Base-by-base conservation (phyloP, 2,329 filamentous ascomycete genomes). In the Lecanoromycetidae sp. region DNA sequence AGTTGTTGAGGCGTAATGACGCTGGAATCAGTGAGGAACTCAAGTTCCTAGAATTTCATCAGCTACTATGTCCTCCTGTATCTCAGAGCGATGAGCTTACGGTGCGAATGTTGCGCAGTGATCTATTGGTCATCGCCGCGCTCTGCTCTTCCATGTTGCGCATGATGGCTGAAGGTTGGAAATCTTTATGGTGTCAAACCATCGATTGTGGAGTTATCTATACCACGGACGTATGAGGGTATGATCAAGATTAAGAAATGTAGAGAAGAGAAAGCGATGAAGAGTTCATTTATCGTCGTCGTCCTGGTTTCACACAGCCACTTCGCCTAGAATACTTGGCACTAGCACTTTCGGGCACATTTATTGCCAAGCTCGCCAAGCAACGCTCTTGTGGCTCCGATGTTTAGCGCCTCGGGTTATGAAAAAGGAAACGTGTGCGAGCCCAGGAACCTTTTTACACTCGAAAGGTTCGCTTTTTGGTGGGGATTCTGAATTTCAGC, bases 21-120 rank as follows among this genome's bases (percentile, higher is more conserved):
- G 55, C 81, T 81, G 59, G 83, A 79, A 63, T 94, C 88, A 56
- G 86, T 77, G 52, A 96, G 84, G 57, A 80, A 84, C 66, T 94
- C 87, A 51, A 95, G 83, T 70, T 95, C 88, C 88, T 94, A 56
- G 15, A 20, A 27, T 46, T 56, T 50, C 19, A 41, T 40, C 38
- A 41, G 44, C 32, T 38, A 40, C 44, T 43, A 41, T 33, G 30
- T 41, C 19, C 44, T 38, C 36, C 47, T 36, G 30, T 17, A 30
- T 17, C 12, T 22, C 19, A 20, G 20, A 17, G 22, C 13, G 26
- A 50, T 48, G 36, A 43, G 62, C 77, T 57, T 71, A 87, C 87
- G 61, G 82, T 87, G 70, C 87, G 88, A 70, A 94, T 88, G 59
- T 78, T 82, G 55, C 87, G 82, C 61, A 94, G 78, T 61, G 86